Conservation (phyloP, 1,284 basidiomycete species). For the Pseudozyma sp. region DNA sequence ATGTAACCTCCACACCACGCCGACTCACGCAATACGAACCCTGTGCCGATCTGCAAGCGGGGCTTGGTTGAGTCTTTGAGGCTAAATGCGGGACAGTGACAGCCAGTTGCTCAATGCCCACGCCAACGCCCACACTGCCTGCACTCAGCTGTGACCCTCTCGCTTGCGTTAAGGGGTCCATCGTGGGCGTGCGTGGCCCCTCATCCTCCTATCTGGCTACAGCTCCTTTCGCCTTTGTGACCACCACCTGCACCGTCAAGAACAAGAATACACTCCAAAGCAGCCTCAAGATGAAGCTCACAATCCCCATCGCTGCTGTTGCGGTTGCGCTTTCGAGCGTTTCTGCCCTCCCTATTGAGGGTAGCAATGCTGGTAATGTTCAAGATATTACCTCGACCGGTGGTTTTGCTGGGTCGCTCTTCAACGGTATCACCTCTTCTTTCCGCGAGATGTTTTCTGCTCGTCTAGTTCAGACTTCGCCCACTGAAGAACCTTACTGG, state of each 20-base stretch:
- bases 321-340: slow-evolving; percentile 19
- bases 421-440: slow-evolving; percentile 13
- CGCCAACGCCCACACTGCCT: too few relatives aligned
- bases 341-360: slow-evolving; percentile 21
- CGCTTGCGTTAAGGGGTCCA: not conserved
- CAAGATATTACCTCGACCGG: slow-evolving; percentile 18
- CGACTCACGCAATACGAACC: too few relatives aligned
- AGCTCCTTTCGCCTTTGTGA: slow-evolving; percentile 4
- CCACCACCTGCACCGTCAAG: slow-evolving; percentile 1
- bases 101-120: slow-evolving; percentile 1
- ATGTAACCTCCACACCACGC: slow-evolving; percentile 35
- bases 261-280: not conserved
- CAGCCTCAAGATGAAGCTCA: slow-evolving; percentile 27
- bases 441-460: slow-evolving; percentile 26
- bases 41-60: too few relatives aligned
- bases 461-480: slow-evolving; percentile 41
- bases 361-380: not conserved
- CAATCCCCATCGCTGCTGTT: slow-evolving; percentile 21
- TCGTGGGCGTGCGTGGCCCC: not conserved
- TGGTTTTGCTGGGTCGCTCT: slow-evolving; percentile 28
- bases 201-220: not conserved
- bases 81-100: slow-evolving; percentile 22
- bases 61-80: too few relatives aligned
- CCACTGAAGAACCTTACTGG: slow-evolving; percentile 52
- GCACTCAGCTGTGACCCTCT: too few relatives aligned